Percentiles rank a stretch among this genome's conserved stretches.
phyloP scores from a whole-genome alignment of 1,284 basidiomycete species.

The Moniliophthora roreri region DNA sequence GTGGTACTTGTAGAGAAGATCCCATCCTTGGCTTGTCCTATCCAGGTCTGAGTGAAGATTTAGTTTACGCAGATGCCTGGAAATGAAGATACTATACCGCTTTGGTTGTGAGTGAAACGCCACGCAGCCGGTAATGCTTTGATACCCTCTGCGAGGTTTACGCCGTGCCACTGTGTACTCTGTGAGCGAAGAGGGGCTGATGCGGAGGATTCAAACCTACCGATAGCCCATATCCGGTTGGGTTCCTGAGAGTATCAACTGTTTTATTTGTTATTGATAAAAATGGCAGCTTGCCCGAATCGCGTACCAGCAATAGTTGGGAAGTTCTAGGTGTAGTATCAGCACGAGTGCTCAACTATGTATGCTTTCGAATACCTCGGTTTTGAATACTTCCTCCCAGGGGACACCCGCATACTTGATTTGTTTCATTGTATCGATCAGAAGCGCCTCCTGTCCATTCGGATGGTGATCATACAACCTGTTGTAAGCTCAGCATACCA shows the following conservation, averaged over 20 bases:
- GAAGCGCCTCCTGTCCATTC: conserved; percentile 44
- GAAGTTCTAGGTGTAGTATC: not conserved
- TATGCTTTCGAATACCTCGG: conserved; percentile 22
- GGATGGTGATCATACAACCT: conserved; percentile 56
- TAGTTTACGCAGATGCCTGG: not conserved
- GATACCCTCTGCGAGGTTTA: conserved; percentile 58
- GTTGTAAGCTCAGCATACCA: not conserved
- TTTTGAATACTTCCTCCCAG: conserved; percentile 40
- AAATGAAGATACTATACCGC: conserved; percentile 31
- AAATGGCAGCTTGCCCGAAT: not conserved
- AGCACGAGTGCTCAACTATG: not conserved
- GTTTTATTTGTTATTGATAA: conserved; percentile 22
- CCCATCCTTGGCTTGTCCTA: conserved; percentile 26
- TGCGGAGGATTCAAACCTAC: not conserved
- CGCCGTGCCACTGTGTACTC: conserved; percentile 46
- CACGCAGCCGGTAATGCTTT: conserved; percentile 56
- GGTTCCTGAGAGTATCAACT: conserved; percentile 26
- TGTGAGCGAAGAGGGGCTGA: not conserved
- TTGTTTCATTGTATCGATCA: conserved; percentile 55
- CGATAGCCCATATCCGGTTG: conserved; percentile 24
- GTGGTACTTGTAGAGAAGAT: conserved; percentile 44
- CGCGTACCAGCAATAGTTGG: not conserved
- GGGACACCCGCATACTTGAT: conserved; percentile 52
- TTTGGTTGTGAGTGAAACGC: conserved; percentile 56
- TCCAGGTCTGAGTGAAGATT: not conserved